Conservation (phyloP, 2,329 filamentous ascomycete genomes). For the Fusarium veterinarium region DNA sequence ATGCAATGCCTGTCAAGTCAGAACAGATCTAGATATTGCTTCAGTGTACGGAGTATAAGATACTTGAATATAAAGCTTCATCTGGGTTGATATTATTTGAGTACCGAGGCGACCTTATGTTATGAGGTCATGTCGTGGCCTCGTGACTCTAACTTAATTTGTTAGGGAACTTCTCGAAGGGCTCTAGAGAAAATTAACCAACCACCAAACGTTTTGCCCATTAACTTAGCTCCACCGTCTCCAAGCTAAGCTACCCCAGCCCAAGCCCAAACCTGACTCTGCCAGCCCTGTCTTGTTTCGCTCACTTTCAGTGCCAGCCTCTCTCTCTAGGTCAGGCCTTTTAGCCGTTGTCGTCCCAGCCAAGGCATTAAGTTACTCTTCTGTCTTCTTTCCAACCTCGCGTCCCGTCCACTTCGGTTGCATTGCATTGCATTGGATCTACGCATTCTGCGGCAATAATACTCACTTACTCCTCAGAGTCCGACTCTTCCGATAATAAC, state of each 20-base stretch:
- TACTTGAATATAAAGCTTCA: neutral
- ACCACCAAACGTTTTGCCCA: constrained; percentile 16
- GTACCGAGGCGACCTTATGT: constrained; percentile 1
- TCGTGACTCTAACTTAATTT: constrained; percentile 31
- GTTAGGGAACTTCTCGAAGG: constrained; percentile 24
- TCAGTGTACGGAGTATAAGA: no score
- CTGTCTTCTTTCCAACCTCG: constrained; percentile 15
- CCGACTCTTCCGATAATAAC: constrained; percentile 28
- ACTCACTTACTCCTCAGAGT: neutral
- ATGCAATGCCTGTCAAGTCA: neutral
- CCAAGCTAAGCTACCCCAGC: constrained; percentile 18
- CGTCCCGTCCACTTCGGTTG: neutral
- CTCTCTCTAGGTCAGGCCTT: constrained; percentile 2
- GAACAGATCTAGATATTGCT: neutral
- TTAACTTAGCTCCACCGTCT: constrained; percentile 15
- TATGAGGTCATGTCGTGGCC: constrained; percentile 40
- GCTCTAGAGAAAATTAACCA: constrained; percentile 11
- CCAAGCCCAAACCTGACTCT: constrained; percentile 6
- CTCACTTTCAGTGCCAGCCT: constrained; percentile 24
- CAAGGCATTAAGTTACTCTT: constrained; percentile 10
- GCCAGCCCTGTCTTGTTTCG: constrained; percentile 23
- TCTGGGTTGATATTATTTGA: constrained; percentile 6
- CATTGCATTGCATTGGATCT: constrained; percentile 20
- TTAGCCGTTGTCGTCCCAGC: constrained; percentile 29
- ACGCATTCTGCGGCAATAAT: constrained; percentile 7